Base-by-base conservation (phyloP, 2,329 filamentous ascomycete species). In the Gnomoniopsis smithogilvyi region DNA sequence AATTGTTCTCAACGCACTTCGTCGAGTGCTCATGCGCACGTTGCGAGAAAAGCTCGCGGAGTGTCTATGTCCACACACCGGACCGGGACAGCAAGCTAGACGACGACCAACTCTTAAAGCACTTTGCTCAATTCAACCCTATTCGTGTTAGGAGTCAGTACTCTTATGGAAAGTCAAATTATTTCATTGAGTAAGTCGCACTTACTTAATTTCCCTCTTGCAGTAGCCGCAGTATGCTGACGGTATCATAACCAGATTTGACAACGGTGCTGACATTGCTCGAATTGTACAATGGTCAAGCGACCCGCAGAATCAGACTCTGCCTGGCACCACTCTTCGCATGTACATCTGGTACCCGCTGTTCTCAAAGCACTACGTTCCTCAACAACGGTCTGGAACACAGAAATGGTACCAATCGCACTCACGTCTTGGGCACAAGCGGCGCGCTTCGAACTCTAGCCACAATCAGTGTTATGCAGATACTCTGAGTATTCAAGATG, bases 351-450 rank as follows among this genome's bases (percentile, higher is more conserved):
- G 59, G 59, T 61, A 61, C 47, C 51, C 59, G 38, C 38, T 36
- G 14, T 59, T 22, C 43, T 61, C 59, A n/a, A 61, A 54, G 26
- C 59, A 61, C 48, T 59, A 53, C 21, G 49, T 24, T 22, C 51
- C 59, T 26, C 48, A 52, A 24, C 19, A 41, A 3, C 34, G 36
- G 17, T 47, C 49, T 17, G 52, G 56, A 30, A 22, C 10, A 12
- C 21, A 47, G 41, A 15, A 14, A 17, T 45, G 49, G 24, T 17
- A n/a, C 17, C 19, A 15, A 30, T 24, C 49, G 8, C 56, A 46
- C 11, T 59, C 41, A 3, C 43, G 22, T 22, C 3, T 22, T 8
- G 43, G 38, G 19, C 38, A 24, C 11, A 15, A 19, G 11, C 57
- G 59, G 22, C 59, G 59, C 8, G 48, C 51, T 22, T 59, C 59